Base-by-base conservation (phyloP, 31 red algal species). In the Porphyra umbilicalis region DNA sequence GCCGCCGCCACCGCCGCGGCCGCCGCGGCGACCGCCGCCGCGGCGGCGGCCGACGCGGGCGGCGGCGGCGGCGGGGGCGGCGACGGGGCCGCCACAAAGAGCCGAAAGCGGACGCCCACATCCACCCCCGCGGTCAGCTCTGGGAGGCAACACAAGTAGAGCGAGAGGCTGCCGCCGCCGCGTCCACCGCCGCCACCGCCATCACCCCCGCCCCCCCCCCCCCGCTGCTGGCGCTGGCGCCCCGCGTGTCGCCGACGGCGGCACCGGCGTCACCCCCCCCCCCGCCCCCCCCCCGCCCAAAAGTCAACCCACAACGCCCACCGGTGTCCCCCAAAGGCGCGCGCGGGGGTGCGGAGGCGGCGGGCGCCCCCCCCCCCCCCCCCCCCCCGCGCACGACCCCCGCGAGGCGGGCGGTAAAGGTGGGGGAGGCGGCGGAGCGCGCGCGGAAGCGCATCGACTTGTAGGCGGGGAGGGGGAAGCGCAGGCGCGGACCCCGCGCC, bases 401-500 rank as follows among this genome's bases (percentile, higher is more conserved):
- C 29, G 87, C 80, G 35, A 94, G 80, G 18, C 84, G 83, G 35
- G 89, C 92, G 18, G 92, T 87, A 77, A 94, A 94, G 8, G 89
- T 39, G 33, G 89, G 84, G 20, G 86, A 83, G 38, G 38, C 79
- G 35, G 86, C 37, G 20, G 82, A 85, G 11, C 92, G 80, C 36
- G 82, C 86, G 25, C 92, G 86, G 76, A 94, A 94, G 32, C 92
- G 86, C 44, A 94, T 87, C 38, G 81, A 85, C 80, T 86, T 89
- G 87, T 94, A 94, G 79, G 84, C 89, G 1, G 83, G 80, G 77
- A 94, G 82, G 2, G 92, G 92, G 81, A 94, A 94, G 16, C 57
- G 57, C 57, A 71, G 57, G 11, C 57, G 57, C 25, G 57, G 57
- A 29, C 25, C 57, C 3, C 57, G 57, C 3, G 4, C 57, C 4